Evolutionary conservation across 108 stramenopile species (phyloP), one percentile per base, ranked within the genome.

Genomic region (Fistulifera solaris): DNA sequence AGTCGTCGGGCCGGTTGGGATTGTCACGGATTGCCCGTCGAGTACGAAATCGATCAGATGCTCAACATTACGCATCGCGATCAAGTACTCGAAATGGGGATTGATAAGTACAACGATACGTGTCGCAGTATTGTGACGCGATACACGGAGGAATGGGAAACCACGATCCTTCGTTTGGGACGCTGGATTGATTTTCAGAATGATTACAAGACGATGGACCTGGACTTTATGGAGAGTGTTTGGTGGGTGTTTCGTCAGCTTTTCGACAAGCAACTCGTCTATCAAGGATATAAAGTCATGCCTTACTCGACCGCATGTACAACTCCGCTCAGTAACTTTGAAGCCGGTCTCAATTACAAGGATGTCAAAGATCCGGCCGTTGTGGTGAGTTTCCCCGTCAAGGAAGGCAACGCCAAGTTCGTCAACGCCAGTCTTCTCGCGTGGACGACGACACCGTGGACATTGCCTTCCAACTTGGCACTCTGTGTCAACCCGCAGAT

Each of bases 391-490:
- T 98, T 99, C 64, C 95, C 94, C 27, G 42, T 98, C 2, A 54
- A 70, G 31, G 89, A 72, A 27, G 87, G 94, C 40, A 81, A 82
- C 11, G 74, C 68, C 27, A 62, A 65, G 22, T 57, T 62, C 24
- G 83, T 87, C 13, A 4, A 45, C 21, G 72, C 77, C 63, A 94
- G 95, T 68, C 50, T 97, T 28, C 62, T 74, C 41, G 84, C 84
- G 1, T 99, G 98, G 98, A 99, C 98, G 39, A 99, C 98, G 40
- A 99, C 98, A 12, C 98, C 98, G 0, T 99, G 98, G 98, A 99
- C 98, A 3, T 62, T 99, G 26, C 98, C 96, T 2, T 83, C 88
- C 53, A 99, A 98, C 73, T 62, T 96, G 53, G 89, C 94, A 1
- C 69, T 99, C 1, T 99, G 98, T 67, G 97, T 99, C 38, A 90